These are phyloP conservation scores for Smallanthus sonchifolius DNA, from an alignment of 129 eudicot species.

Conservation along the genomic window DNA sequence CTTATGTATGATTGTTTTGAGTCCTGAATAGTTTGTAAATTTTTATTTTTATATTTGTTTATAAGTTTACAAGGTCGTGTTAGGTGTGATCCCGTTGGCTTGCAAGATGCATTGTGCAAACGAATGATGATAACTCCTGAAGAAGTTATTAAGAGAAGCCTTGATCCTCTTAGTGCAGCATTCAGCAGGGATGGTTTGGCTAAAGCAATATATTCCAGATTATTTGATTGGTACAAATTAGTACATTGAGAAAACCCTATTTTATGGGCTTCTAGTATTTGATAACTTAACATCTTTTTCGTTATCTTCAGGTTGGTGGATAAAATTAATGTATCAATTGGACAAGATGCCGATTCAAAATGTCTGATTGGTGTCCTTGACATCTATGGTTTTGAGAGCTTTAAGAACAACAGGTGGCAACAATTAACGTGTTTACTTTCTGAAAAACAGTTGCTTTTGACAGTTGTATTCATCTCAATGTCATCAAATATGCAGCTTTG, in stretches of 20 bases:
- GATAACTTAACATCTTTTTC: background rate
- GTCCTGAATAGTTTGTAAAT: conserved; percentile 10
- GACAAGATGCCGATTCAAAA: conserved; percentile 79
- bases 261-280: background rate
- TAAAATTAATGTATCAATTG: conserved; percentile 84
- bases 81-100: conserved; percentile 80
- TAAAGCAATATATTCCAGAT: conserved; percentile 80
- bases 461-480: conserved; percentile 15
- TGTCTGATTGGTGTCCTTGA: conserved; percentile 95
- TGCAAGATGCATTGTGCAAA: conserved; percentile 92
- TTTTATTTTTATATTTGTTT: background rate
- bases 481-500: conserved; percentile 65
- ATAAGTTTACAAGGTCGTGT: conserved; percentile 16
- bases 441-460: background rate
- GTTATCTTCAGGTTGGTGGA: conserved; percentile 75
- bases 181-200: conserved; percentile 97
- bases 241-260: background rate
- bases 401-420: conserved; percentile 79
- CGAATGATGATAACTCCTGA: conserved; percentile 99
- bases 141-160: conserved; percentile 93
- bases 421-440: background rate
- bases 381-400: conserved; percentile 98
- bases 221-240: conserved; percentile 76
- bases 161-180: conserved; percentile 89
- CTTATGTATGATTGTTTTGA: conserved; percentile 54